Percentiles rank a stretch among this genome's conserved stretches.
phyloP scores from a whole-genome alignment of 208 protist species.

The Acanthamoeba triangularis region DNA sequence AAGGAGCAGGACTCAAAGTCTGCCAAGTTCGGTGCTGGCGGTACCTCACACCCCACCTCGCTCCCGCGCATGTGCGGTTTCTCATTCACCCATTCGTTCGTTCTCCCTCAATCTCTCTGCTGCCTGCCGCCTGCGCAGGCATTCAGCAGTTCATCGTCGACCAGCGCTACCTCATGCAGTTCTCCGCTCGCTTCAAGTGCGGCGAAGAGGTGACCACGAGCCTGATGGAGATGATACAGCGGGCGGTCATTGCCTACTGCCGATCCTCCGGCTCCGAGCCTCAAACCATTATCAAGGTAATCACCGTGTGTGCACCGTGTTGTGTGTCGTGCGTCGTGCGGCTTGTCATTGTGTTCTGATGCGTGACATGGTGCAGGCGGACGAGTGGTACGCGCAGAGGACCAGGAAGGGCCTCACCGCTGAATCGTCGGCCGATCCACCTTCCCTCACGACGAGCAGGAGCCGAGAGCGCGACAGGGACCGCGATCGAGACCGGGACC shows the following conservation, averaged over 20 bases:
- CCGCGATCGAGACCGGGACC: neutral
- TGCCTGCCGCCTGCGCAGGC: neutral
- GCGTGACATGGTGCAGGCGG: neutral
- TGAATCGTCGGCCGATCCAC: neutral
- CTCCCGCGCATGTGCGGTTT: too few relatives aligned
- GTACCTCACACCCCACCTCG: neutral
- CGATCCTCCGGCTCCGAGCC: neutral
- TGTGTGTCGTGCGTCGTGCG: neutral
- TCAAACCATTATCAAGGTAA: neutral
- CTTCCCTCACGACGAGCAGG: neutral
- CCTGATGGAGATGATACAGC: slow-evolving; percentile 9
- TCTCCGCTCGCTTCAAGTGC: neutral
- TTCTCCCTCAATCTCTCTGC: neutral
- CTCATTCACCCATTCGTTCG: too few relatives aligned
- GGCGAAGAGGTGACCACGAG: neutral
- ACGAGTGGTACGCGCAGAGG: slow-evolving; percentile 7
- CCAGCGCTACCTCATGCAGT: slow-evolving; percentile 13
- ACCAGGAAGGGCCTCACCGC: neutral
- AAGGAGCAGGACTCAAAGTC: neutral
- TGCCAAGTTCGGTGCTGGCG: neutral
- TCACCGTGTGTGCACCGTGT: neutral
- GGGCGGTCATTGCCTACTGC: neutral
- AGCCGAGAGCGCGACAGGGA: neutral
- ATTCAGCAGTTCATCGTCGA: neutral
- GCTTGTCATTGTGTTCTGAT: neutral